Conservation (phyloP, 169 alveolate species). For the Plasmodium adleri region DNA sequence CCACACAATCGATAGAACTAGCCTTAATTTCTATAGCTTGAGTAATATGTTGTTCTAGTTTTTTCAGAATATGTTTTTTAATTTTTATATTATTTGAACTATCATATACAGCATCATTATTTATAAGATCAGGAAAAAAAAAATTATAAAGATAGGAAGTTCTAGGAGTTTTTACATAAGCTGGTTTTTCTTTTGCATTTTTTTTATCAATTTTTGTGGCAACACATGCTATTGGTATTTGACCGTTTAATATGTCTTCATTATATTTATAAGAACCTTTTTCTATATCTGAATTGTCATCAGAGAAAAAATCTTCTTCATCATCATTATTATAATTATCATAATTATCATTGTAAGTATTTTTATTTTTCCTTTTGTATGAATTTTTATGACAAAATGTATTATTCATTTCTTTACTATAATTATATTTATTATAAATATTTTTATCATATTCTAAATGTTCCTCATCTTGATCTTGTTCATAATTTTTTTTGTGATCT, state of each 20-base stretch:
- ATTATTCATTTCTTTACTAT: too few species aligned
- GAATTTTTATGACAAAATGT: background rate
- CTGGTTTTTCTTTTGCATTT: slow-evolving; percentile 68
- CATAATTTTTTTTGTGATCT: too few species aligned
- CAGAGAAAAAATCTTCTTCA: slow-evolving; percentile 9
- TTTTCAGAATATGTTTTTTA: slow-evolving; percentile 61
- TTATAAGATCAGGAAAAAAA: slow-evolving; percentile 39
- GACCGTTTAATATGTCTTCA: slow-evolving; percentile 40
- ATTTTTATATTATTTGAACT: slow-evolving; percentile 29
- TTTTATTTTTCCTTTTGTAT: background rate
- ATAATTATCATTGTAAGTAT: background rate
- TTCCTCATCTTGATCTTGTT: background rate
- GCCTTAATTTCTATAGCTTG: slow-evolving; percentile 73
- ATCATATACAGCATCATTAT: slow-evolving; percentile 21
- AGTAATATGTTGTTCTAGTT: slow-evolving; percentile 54
- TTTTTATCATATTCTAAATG: too few species aligned
- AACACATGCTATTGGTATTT: slow-evolving; percentile 66
- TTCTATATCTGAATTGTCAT: slow-evolving; percentile 35
- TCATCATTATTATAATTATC: background rate
- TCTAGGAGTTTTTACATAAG: slow-evolving; percentile 59
- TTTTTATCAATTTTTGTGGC: slow-evolving; percentile 75
- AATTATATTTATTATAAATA: too few species aligned
- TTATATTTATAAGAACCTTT: slow-evolving; percentile 12
- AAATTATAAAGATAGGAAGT: slow-evolving; percentile 25
- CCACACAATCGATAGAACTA: slow-evolving; percentile 65